A percentile compares a stretch with the other conserved stretches of the same genome.
Conservation (phyloP, 1,284 basidiomycete species). For the Trichosporon asahii region DNA sequence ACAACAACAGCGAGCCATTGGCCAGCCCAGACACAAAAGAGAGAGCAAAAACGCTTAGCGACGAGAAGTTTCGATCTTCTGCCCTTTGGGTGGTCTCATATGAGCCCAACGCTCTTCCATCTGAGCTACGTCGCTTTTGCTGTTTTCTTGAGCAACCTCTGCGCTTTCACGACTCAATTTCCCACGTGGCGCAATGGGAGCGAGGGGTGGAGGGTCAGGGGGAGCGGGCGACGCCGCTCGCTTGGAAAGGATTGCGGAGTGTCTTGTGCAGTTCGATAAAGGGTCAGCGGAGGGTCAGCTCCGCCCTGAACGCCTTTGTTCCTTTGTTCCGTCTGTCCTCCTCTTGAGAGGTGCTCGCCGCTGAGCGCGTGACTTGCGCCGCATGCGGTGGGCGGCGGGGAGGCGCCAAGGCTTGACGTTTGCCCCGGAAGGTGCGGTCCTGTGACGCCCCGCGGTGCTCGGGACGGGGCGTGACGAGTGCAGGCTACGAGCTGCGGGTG, state of each 20-base stretch:
- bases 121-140: constrained; percentile 7
- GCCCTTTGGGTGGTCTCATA: constrained; percentile 10
- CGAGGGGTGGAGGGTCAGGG: too few relatives aligned
- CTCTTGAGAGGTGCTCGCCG: not conserved
- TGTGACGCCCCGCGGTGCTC: not conserved
- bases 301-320: not conserved
- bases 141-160: not conserved
- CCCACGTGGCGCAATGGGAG: not conserved
- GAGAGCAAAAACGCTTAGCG: constrained; percentile 3
- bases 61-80: constrained; percentile 12
- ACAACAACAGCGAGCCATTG: too few relatives aligned
- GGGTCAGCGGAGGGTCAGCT: not conserved
- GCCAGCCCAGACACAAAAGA: too few relatives aligned
- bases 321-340: not conserved
- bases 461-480: not conserved
- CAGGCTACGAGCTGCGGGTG: not conserved
- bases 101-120: constrained; percentile 11
- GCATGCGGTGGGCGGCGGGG: too few relatives aligned
- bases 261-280: not conserved
- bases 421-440: too few relatives aligned
- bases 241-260: too few relatives aligned
- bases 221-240: too few relatives aligned
- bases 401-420: not conserved
- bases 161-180: not conserved
- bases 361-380: not conserved